phyloP scores from a whole-genome alignment of 768 basidiomycete genomes.

The Calocybe cyanea region DNA sequence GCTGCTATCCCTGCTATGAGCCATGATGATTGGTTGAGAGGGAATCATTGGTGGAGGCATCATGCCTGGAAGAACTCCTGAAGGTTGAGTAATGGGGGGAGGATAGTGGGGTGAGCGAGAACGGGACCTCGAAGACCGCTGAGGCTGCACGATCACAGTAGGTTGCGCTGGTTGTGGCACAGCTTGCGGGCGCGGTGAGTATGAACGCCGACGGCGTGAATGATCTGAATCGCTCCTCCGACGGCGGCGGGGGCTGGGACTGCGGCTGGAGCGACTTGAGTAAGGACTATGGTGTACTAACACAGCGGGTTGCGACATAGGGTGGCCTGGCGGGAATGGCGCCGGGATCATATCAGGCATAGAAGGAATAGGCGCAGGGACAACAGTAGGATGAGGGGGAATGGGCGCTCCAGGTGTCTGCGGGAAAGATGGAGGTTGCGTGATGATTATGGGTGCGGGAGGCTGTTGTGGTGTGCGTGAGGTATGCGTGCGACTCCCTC shows the following conservation, averaged over 20 bases:
- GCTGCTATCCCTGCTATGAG: conserved; percentile 5
- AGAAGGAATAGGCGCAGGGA: not conserved
- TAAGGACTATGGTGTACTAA: not conserved
- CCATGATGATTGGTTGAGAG: not conserved
- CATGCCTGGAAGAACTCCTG: not conserved
- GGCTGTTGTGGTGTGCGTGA: conserved; percentile 1
- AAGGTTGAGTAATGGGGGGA: not conserved
- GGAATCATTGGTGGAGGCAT: conserved; percentile 1
- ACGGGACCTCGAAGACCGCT: conserved; percentile 2
- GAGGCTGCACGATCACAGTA: conserved; percentile 4
- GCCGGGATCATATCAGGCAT: not conserved
- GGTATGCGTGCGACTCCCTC: not conserved
- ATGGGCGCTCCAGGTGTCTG: conserved; percentile 1
- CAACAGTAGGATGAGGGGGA: not conserved
- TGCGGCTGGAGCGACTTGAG: conserved; percentile 3
- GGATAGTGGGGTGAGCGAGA: not conserved
- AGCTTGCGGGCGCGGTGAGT: not conserved
- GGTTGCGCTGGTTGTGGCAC: not conserved
- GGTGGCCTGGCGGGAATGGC: not conserved
- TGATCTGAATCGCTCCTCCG: not conserved
- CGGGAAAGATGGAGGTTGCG: not conserved
- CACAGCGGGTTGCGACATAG: not conserved
- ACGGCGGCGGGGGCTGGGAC: not conserved
- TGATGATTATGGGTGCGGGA: conserved; percentile 11
- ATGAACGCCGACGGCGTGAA: not conserved